These are phyloP conservation scores for Prunus kanzakura DNA, from an alignment of 306 rosid species.

Conservation along the genomic window DNA sequence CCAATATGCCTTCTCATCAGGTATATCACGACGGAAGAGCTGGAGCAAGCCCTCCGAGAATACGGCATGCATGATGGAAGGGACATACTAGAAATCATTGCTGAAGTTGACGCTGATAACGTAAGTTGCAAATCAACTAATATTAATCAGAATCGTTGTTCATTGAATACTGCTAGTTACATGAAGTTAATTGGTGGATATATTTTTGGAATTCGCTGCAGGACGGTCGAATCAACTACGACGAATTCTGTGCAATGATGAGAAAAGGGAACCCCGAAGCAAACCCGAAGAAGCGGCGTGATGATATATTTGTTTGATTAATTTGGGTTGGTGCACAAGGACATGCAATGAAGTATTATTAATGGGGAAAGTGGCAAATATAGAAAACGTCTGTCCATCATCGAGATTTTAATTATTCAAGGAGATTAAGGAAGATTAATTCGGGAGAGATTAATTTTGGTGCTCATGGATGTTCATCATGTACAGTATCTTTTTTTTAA, in stretches of 20 bases:
- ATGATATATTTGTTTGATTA: conserved; percentile 37
- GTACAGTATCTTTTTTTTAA: neutral
- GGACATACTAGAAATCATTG: conserved; percentile 73
- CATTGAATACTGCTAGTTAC: neutral
- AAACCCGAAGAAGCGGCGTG: conserved; percentile 70
- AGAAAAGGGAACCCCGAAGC: conserved; percentile 77
- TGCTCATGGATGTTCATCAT: neutral
- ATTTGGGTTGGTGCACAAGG: neutral
- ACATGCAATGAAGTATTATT: neutral
- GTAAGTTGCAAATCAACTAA: conserved; percentile 35
- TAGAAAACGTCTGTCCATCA: neutral
- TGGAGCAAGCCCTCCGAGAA: conserved; percentile 87
- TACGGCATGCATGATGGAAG: conserved; percentile 87
- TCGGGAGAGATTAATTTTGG: neutral
- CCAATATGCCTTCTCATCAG: conserved; percentile 27
- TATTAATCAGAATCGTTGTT: neutral
- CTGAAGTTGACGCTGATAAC: conserved; percentile 83
- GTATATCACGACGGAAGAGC: conserved; percentile 77
- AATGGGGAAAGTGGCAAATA: neutral
- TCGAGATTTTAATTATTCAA: neutral
- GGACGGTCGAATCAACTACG: conserved; percentile 95
- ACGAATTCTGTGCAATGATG: conserved; percentile 97
- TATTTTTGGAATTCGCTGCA: conserved; percentile 20
- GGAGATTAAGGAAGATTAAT: neutral
- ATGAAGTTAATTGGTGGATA: neutral